Base-by-base conservation (phyloP, 2,329 filamentous ascomycete species). In the Phaeosphaeria sp. region DNA sequence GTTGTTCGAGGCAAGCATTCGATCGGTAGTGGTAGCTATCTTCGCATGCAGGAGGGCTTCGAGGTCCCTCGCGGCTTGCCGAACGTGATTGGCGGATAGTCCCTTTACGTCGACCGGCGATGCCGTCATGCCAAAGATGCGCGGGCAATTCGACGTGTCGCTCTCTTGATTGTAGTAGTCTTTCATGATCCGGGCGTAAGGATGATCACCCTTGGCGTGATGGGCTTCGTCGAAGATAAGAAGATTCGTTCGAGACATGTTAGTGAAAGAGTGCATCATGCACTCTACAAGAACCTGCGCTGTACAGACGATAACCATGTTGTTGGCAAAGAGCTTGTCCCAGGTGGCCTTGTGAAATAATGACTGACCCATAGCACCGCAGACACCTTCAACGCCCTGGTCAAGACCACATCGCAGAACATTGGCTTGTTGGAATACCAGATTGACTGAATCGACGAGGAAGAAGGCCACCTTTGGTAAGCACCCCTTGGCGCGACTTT, bases 181-280 rank as follows among this genome's bases (percentile, higher is more conserved):
- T 67, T 91, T 93, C 78, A 99, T 91, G 57, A 99, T 95, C 25
- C 83, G 85, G 20, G 94, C 92, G 72, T 97, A 99, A 0, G 92
- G 85, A 69, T 99, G 95, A 51, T 93, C 90, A 74, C 94, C 96
- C 78, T 99, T 99, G 0, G 94, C 88, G 71, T 98, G 95, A 69
- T 99, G 95, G 6, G 93, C 95, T 77, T 99, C 95, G 69, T 99
- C 95, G 64, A 99, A 97, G 58, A 98, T 88, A 39, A 99, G 82
- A 1, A 99, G 84, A 69, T 94, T 98, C 75, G 98, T 92, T 66
- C 90, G 87, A 18, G 86, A 81, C 80, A 99, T 97, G 10, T 78
- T 85, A 58, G 97, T 85, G 76, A 92, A 96, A 0, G 90, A 89
- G 67, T 90, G 90, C 62, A 89, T 85, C 2, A 99, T 84, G 66